phyloP scores from a whole-genome alignment of 1,139 yeast species.

The Saccharomyces uvarum region DNA sequence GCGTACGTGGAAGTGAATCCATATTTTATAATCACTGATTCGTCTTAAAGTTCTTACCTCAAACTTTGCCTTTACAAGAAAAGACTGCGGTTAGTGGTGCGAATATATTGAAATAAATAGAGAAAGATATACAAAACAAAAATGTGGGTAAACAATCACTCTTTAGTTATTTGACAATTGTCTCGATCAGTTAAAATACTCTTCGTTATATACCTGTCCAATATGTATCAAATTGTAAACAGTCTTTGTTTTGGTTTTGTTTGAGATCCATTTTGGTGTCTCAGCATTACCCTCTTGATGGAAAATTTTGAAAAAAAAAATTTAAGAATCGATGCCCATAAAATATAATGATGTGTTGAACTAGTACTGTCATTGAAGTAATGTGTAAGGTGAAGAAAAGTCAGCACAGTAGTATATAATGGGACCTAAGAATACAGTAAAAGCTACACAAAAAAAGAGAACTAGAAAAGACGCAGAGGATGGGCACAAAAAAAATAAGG shows the following conservation, averaged over 20 bases:
- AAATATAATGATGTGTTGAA: neutral
- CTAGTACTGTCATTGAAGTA: neutral
- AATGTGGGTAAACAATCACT: neutral
- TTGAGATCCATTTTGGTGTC: neutral
- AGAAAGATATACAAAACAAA: neutral
- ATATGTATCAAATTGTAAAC: neutral
- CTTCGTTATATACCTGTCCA: neutral
- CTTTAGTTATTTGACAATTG: neutral
- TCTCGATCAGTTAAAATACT: neutral
- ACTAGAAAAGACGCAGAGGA: neutral
- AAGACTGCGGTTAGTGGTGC: neutral
- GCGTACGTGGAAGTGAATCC: constrained; percentile 3
- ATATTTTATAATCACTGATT: neutral
- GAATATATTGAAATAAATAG: neutral
- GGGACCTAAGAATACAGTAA: neutral
- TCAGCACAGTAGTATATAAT: neutral
- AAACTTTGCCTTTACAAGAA: neutral
- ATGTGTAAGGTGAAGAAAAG: neutral
- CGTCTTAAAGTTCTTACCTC: neutral
- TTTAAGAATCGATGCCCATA: constrained; percentile 3
- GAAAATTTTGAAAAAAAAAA: neutral
- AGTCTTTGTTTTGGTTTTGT: neutral
- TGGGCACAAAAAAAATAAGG: neutral
- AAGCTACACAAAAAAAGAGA: neutral
- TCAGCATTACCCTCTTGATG: neutral